Conservation (phyloP, 2,329 filamentous ascomycete species). For the Fusarium devonianum region DNA sequence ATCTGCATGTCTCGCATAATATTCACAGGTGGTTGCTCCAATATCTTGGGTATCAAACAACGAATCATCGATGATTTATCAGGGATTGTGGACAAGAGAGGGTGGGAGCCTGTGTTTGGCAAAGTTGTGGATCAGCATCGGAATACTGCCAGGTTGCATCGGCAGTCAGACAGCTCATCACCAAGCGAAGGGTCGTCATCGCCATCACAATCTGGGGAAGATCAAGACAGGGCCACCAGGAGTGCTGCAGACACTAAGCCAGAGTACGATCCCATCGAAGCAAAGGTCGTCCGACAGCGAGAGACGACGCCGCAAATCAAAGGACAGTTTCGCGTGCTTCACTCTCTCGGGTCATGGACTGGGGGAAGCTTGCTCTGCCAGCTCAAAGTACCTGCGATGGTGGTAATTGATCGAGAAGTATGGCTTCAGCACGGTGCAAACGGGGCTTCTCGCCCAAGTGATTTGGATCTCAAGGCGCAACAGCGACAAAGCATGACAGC, state of each 20-base stretch:
- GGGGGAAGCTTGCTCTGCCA: constrained; percentile 75
- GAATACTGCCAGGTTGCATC: constrained; percentile 53
- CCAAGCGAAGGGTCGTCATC: constrained; percentile 33
- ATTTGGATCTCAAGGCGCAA: constrained; percentile 64
- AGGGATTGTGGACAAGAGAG: constrained; percentile 68
- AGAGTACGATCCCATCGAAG: constrained; percentile 46
- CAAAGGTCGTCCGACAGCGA: constrained; percentile 47
- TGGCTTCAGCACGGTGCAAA: constrained; percentile 72
- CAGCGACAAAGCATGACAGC: constrained; percentile 71
- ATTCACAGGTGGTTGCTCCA: constrained; percentile 82
- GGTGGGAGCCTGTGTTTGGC: constrained; percentile 80
- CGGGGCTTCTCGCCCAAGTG: constrained; percentile 66
- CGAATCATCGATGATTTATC: constrained; percentile 80
- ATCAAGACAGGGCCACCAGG: constrained; percentile 27
- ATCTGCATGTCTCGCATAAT: constrained; percentile 89
- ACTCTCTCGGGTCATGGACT: constrained; percentile 76
- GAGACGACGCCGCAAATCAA: constrained; percentile 54
- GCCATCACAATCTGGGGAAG: constrained; percentile 36
- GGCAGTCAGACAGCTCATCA: constrained; percentile 39
- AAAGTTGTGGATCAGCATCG: constrained; percentile 67
- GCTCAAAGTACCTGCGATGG: constrained; percentile 72
- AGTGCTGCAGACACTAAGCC: constrained; percentile 38
- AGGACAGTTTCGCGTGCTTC: constrained; percentile 69
- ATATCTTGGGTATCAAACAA: constrained; percentile 78
- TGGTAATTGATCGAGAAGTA: constrained; percentile 73